Evolutionary conservation across 2,329 filamentous ascomycete genomes (phyloP), one percentile per base, ranked within the genome.

Genomic region (Cylindrodendrum hubeiense): DNA sequence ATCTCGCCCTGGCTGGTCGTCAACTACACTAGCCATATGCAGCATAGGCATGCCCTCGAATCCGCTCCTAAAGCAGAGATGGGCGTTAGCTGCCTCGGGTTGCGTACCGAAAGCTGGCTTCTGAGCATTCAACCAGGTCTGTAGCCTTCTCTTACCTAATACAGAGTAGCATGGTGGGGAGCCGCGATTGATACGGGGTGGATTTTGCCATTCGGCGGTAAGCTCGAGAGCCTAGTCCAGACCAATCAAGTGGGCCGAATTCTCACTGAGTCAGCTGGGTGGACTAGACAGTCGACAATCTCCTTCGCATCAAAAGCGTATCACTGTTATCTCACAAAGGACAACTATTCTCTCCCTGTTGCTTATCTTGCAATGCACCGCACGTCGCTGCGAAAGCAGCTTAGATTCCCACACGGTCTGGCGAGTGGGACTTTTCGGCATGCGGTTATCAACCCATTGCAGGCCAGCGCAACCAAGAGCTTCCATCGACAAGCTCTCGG

Each of bases 311-410:
- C 37, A n/a, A 39, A 17, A 5, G 15, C 15, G 37, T 39, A 39
- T 44, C 51, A 24, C 43, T 28, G 33, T 37, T 46, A 55, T 61
- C 59, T 61, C 33, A 50, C 59, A 39, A 39, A 19, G 33, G 22
- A 49, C 43, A 12, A 33, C 21, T 41, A 13, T 49, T 33, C 24
- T 15, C 17, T n/a, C 13, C n/a, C 12, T 46, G 30, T 33, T 55
- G 28, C 37, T 17, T 61, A 37, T 44, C 33, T 17, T 61, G 34
- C 26, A 43, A 55, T 61, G 59, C 50, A 50, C 34, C 37, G 43
- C 24, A 28, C 49, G 51, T 44, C 49, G 26, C 28, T 61, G 58
- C 58, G 43, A 55, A 49, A 46, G 51, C 43, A 46, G 33, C 51
- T 61, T 19, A 39, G 33, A 34, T 49, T 61, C 21, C 53, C 59